Percentiles rank a stretch among this genome's conserved stretches.
Evolutionary conservation across 164 flowering plant species (phyloP).

Genomic region (Liriodendron chinense): DNA sequence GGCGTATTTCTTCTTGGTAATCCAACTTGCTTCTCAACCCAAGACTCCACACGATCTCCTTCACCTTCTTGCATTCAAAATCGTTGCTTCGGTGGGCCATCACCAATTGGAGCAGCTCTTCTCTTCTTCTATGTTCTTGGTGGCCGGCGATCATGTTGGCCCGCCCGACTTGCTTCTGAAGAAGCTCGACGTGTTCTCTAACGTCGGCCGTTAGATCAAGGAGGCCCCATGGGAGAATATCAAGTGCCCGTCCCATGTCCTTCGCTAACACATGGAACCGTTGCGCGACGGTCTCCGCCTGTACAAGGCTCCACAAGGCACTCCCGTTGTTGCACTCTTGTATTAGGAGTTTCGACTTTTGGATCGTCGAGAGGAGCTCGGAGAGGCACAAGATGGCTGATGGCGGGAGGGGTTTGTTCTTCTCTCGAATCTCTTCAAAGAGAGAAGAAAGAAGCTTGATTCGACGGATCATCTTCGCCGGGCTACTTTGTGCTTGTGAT

Average conservation of each 20-base stretch:
- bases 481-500: constrained; percentile 38
- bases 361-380: constrained; percentile 50
- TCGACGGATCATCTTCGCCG: constrained; percentile 44
- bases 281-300: constrained; percentile 41
- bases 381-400: constrained; percentile 66
- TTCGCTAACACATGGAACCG: constrained; percentile 47
- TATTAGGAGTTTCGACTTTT: constrained; percentile 41
- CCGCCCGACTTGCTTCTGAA: constrained; percentile 56
- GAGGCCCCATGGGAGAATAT: constrained; percentile 61
- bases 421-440: constrained; percentile 65
- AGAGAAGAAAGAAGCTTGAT: constrained; percentile 63
- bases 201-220: constrained; percentile 46
- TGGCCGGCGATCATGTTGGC: constrained; percentile 40
- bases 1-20: constrained; percentile 48
- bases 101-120: constrained; percentile 50
- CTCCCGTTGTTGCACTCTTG: constrained; percentile 47
- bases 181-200: constrained; percentile 74
- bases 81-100: constrained; percentile 21
- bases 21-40: constrained; percentile 42
- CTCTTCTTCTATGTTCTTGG: constrained; percentile 44
- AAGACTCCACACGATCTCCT: constrained; percentile 36
- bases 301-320: constrained; percentile 53
- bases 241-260: constrained; percentile 64
- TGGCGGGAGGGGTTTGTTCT: constrained; percentile 44
- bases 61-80: constrained; percentile 32